Base-by-base conservation (phyloP, 2,329 filamentous ascomycete species). In the Aphanocladium album region DNA sequence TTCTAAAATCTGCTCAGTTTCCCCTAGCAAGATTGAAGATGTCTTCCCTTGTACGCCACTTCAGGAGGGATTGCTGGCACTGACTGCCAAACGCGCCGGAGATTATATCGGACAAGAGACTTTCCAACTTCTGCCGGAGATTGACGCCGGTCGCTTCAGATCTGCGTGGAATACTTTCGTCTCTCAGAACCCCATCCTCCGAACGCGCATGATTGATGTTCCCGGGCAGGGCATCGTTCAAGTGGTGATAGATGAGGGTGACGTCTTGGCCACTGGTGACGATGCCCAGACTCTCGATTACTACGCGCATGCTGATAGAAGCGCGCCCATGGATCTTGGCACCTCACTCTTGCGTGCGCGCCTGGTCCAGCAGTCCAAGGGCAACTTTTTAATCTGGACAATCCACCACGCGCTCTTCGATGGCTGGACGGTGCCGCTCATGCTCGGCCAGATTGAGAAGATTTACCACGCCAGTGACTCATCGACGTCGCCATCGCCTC, bases 131-230 rank as follows among this genome's bases (percentile, higher is more conserved):
- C 61, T 68, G 0, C 7, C 19, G 0, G 23, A 21, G 1, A 53
- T 59, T 27, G 47, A 52, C 35, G 37, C 11, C 35, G 8, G 21
- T 4, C 47, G 57, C n/a, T 52, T 78, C 19, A 68, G 71, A 16
- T 64, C 67, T 1, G 75, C 76, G 1, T 78, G 77, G 55, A 70
- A 74, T 19, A 21, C 61, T 2, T 71, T 71, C 6, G 68, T 73
- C 2, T 59, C 52, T 7, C 68, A 68, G 33, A 71, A 67, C 46
- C 63, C 73, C 5, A 76, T 78, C 39, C 68, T 78, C 11, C 71
- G 77, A 12, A 77, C 76, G 1, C 73, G 76, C 50, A 76, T 80
- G 55, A 70, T 78, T 2, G 75, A 78, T 35, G 66, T 74, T 1
- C 68, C 72, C 1, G 67, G 68, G 4, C 67, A 68, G n/a, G 76